Conservation (phyloP, 78 protist genomes). For the Diacronema lutheri region DNA sequence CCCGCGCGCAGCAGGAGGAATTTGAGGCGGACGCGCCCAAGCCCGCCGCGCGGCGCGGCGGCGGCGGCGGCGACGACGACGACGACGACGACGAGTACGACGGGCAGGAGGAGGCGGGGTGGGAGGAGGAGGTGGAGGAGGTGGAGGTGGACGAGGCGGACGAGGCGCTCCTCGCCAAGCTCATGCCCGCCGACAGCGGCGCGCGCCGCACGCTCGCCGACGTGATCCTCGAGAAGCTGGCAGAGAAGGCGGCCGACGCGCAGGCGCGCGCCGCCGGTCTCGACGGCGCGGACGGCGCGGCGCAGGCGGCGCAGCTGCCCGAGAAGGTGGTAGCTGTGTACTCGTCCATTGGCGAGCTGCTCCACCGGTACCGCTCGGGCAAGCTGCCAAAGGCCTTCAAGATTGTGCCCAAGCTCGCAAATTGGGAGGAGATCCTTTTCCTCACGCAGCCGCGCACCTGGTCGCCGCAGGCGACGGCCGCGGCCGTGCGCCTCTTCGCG, state of each 20-base stretch:
- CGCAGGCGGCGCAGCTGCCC: not conserved
- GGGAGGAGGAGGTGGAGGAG: slow-evolving; percentile 40
- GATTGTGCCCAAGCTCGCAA: slow-evolving; percentile 78
- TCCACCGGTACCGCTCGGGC: slow-evolving; percentile 77
- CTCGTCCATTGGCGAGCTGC: slow-evolving; percentile 74
- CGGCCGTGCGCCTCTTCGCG: slow-evolving; percentile 83
- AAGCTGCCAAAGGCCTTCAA: slow-evolving; percentile 93
- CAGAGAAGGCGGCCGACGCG: slow-evolving; percentile 45
- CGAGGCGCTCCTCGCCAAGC: slow-evolving; percentile 49
- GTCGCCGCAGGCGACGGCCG: slow-evolving; percentile 45
- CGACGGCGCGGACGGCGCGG: not conserved
- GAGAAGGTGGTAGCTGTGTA: slow-evolving; percentile 9
- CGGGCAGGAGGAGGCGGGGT: slow-evolving; percentile 18
- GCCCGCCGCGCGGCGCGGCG: not conserved
- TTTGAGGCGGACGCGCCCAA: slow-evolving; percentile 33
- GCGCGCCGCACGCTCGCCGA: slow-evolving; percentile 67
- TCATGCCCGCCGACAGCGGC: slow-evolving; percentile 48
- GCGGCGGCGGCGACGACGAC: slow-evolving; percentile 49
- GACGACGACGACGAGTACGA: not conserved
- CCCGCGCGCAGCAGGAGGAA: slow-evolving; percentile 52
- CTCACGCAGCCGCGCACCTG: slow-evolving; percentile 89
- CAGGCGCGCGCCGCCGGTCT: not conserved
- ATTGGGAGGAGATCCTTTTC: slow-evolving; percentile 92
- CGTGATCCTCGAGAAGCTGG: slow-evolving; percentile 59
- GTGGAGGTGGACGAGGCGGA: slow-evolving; percentile 64